These are phyloP conservation scores for Leccinum holopus DNA, from an alignment of 1,284 basidiomycete species.

Conservation along the genomic window DNA sequence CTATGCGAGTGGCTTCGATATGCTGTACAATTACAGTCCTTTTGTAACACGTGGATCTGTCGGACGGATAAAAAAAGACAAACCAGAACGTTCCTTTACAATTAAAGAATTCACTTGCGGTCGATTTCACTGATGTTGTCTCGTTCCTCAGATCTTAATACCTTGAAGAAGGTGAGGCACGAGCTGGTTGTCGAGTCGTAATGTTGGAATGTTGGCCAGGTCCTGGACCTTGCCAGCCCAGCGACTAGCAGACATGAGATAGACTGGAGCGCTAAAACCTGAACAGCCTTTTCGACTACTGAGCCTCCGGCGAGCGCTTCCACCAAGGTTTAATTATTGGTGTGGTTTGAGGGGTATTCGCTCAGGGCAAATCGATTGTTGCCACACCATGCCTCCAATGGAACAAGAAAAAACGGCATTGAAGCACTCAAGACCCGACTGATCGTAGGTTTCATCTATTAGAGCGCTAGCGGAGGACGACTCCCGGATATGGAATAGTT, in stretches of 20 bases:
- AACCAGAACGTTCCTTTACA: not conserved
- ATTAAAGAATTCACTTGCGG: not conserved
- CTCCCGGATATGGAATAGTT: not conserved
- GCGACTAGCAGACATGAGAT: too few relatives aligned
- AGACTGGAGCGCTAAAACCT: not conserved
- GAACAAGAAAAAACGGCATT: not conserved
- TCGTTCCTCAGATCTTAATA: not conserved
- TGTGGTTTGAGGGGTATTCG: not conserved
- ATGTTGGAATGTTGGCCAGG: not conserved
- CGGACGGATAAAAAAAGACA: not conserved
- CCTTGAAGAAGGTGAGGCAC: not conserved
- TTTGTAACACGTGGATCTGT: not conserved
- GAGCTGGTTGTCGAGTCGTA: not conserved
- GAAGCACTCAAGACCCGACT: not conserved
- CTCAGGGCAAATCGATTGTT: not conserved
- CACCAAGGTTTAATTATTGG: not conserved
- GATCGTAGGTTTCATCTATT: not conserved
- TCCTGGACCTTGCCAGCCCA: not conserved
- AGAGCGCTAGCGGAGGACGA: not conserved
- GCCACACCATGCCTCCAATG: not conserved
- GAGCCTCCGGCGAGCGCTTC: not conserved
- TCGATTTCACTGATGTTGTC: not conserved
- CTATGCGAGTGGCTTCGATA: constrained; percentile 1
- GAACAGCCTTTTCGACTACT: not conserved
- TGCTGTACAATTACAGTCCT: not conserved